These are phyloP conservation scores for Trichoderma polysporum DNA, from an alignment of 2,329 filamentous ascomycete species.

Conservation along the genomic window DNA sequence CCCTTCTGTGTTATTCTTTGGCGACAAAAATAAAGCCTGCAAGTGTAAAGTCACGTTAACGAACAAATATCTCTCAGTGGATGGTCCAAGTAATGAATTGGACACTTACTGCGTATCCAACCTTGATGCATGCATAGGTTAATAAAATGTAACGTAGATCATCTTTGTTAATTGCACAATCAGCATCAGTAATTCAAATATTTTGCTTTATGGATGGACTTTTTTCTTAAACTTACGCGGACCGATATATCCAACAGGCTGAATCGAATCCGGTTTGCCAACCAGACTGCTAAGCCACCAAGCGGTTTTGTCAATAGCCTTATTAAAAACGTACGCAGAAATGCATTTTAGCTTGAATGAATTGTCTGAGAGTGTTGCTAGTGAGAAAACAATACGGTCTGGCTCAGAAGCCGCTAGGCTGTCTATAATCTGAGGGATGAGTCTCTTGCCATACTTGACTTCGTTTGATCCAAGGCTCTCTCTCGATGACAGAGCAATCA, in stretches of 20 bases:
- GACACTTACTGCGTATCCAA: background rate
- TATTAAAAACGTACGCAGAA: background rate
- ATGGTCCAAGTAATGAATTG: background rate
- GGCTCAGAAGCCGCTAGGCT: background rate
- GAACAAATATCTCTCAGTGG: background rate
- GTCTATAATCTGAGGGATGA: constrained; percentile 1
- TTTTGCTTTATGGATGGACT: too few relatives aligned
- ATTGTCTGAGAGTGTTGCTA: background rate
- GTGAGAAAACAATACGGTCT: background rate
- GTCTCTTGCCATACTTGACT: background rate
- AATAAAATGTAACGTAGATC: background rate
- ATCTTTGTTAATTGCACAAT: background rate
- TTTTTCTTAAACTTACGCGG: too few relatives aligned
- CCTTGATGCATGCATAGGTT: background rate
- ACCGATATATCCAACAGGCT: background rate
- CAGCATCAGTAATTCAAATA: background rate
- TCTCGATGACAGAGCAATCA: background rate
- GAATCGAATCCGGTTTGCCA: background rate
- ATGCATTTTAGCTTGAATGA: background rate
- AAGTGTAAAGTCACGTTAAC: background rate
- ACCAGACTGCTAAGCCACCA: background rate
- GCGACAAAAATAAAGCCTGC: constrained; percentile 20
- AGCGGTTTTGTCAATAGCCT: background rate
- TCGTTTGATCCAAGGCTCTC: too few relatives aligned
- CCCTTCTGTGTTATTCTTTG: constrained; percentile 36